Percentiles rank a stretch among this genome's conserved stretches.
Evolutionary conservation across 352 stramenopile species (phyloP).

Genomic region (Phytophthora macrochlamydospora): DNA sequence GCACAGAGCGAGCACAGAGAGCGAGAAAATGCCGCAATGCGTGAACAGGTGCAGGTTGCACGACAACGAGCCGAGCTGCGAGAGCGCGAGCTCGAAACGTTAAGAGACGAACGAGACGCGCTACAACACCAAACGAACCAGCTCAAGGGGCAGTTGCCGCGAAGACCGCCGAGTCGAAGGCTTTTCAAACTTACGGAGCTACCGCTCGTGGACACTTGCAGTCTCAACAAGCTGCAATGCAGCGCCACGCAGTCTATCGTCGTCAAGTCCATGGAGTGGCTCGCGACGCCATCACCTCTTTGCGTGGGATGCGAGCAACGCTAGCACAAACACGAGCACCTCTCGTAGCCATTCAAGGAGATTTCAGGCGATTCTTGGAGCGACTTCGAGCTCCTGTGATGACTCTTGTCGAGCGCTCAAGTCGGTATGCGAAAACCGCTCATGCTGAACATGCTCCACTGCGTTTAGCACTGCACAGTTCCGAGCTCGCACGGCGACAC

Average conservation of each 20-base stretch:
- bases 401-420: conserved; percentile 49
- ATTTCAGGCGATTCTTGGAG: conserved; percentile 57
- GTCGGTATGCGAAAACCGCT: conserved; percentile 51
- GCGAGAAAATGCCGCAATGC: conserved; percentile 53
- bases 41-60: conserved; percentile 57
- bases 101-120: conserved; percentile 60
- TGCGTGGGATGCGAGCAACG: conserved; percentile 44
- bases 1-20: conserved; percentile 64
- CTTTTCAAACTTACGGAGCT: conserved; percentile 71
- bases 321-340: conserved; percentile 51
- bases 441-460: conserved; percentile 63
- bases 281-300: conserved; percentile 43
- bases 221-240: conserved; percentile 54
- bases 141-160: conserved; percentile 75
- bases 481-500: conserved; percentile 58
- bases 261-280: conserved; percentile 55
- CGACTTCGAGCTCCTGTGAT: conserved; percentile 58
- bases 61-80: conserved; percentile 42
- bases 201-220: conserved; percentile 71
- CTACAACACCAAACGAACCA: conserved; percentile 76
- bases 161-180: conserved; percentile 71
- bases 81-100: conserved; percentile 45
- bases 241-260: conserved; percentile 57
- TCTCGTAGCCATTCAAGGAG: conserved; percentile 55
- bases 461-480: conserved; percentile 39